Evolutionary conservation across 2,329 filamentous ascomycete species (phyloP), one percentile per base, ranked within the genome.

Genomic region (Trichocomaceae sp.): DNA sequence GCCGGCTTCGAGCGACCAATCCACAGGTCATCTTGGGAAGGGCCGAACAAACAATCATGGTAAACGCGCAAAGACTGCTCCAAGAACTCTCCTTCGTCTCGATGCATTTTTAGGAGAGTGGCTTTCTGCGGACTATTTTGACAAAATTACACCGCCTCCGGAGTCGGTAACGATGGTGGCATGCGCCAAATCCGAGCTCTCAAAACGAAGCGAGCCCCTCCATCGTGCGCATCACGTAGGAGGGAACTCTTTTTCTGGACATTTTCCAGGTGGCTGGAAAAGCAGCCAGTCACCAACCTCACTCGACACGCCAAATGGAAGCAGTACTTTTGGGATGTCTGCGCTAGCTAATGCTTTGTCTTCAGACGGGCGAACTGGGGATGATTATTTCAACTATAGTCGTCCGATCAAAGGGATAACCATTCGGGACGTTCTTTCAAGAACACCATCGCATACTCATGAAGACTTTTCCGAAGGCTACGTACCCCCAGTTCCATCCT

Each of bases 101-200:
- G 93, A 99, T 71, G 87, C 91, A 0, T 96, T 95, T 66, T 79
- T 99, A 0, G 92, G 93, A 48, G 93, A 99, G 77, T 99, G 93
- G 93, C 79, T 97, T 29, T 88, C 87, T 1, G 89, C 90, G 1
- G 86, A 91, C 66, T 99, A 99, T 70, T 99, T 92, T 65, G 90
- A 96, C 59, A 81, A 87, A 51, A 96, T 96, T 60, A 92, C 88
- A 0, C 88, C 90, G 2, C 93, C 93, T 10, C 93, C 93, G 0
- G 83, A 84, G 44, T 92, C 90, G 2, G 82, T 86, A 3, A 81
- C 93, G 73, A 95, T 99, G 89, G 78, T 97, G 2, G 87, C 88
- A 23, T 83, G 83, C 41, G 92, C 93, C 29, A 97, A 96, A 71
- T 88, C 88, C 22, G 89, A 95, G 63, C 76, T 99, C 3, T 77